Base-by-base conservation (phyloP, 192 early-diverging fungal species). In the Gonapodya sp. region DNA sequence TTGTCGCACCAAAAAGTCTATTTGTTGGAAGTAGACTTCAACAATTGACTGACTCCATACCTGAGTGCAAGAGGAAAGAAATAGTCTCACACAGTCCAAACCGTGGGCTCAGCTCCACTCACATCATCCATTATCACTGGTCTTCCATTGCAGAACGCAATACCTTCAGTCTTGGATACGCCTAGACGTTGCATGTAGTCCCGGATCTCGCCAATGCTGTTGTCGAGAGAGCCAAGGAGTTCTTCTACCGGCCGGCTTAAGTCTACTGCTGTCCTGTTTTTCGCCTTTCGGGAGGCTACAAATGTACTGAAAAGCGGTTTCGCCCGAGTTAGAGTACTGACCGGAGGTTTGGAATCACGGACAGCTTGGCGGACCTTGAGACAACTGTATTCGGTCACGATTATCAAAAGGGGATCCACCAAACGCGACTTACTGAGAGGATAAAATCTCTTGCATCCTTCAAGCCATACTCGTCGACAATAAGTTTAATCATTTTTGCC, bases 121-220 rank as follows among this genome's bases (percentile, higher is more conserved):
- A 83, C 88, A n/a, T 91, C 89, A 73, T 84, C 87, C 81, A 94
- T 83, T 16, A 88, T 87, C 80, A 92, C 83, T 81, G 89, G 89
- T 82, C 92, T 93, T 77, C 96, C 96, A 82, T 97, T 97, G 36
- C 93, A 81, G 88, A 95, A 97, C 0, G 91, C 80, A 1, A 87
- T 86, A 2, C 91, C 90, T 0, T 77, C 75, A 16, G 16, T 77
- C 18, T 16, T 8, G 18, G 75, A 77, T 14, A 77, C 75, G 2
- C 75, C 75, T 33, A 77, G 75, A 16, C 75, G 75, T 2, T 34
- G 16, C 75, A 77, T 34, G 75, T 77, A 77, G 8, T 18, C 75
- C 8, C 31, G 2, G 75, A 33, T 77, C 8, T 77, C 75, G 31
- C 8, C 31, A 33, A 32, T 8, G 30, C 30, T 32, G 75, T 18